Evolutionary conservation across 2,329 filamentous ascomycete genomes (phyloP).

Genomic region (Calonectria henricotiae): DNA sequence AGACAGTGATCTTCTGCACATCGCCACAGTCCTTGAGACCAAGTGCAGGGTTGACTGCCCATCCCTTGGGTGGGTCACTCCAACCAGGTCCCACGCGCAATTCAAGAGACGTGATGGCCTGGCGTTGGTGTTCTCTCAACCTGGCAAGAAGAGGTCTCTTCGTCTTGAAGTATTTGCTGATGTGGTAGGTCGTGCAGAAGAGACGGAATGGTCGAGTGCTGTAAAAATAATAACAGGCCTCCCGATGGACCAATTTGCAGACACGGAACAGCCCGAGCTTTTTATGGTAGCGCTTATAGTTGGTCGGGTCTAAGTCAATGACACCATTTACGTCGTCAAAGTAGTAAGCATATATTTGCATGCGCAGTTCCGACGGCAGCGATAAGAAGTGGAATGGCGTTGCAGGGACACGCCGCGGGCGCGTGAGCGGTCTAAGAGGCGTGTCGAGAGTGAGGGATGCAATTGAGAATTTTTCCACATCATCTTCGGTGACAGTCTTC

Average conservation of each 20-base stretch:
- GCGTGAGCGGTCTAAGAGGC: conserved; percentile 53
- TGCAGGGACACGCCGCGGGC: conserved; percentile 55
- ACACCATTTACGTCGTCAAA: conserved; percentile 71
- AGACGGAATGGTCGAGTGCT: conserved; percentile 75
- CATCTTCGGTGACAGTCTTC: conserved; percentile 60
- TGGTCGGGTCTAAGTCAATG: conserved; percentile 78
- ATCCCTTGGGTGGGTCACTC: conserved; percentile 78
- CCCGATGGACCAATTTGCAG: conserved; percentile 73
- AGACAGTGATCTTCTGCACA: conserved; percentile 75
- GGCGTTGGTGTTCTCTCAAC: conserved; percentile 74
- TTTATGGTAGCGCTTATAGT: conserved; percentile 75
- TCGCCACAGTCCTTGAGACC: conserved; percentile 76
- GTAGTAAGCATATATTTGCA: conserved; percentile 78
- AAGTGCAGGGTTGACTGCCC: conserved; percentile 77
- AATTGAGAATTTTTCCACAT: conserved; percentile 61
- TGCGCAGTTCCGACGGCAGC: conserved; percentile 79
- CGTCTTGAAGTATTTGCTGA: conserved; percentile 79
- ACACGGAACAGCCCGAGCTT: conserved; percentile 75
- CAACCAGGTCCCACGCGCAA: conserved; percentile 82
- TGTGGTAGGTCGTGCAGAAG: conserved; percentile 71
- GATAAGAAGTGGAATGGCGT: conserved; percentile 77
- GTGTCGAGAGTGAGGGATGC: conserved; percentile 63
- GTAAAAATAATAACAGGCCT: conserved; percentile 79
- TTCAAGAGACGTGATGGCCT: conserved; percentile 76
- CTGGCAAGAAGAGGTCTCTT: conserved; percentile 81